phyloP scores from a whole-genome alignment of 768 basidiomycete genomes.

The Termitomyces sp. region DNA sequence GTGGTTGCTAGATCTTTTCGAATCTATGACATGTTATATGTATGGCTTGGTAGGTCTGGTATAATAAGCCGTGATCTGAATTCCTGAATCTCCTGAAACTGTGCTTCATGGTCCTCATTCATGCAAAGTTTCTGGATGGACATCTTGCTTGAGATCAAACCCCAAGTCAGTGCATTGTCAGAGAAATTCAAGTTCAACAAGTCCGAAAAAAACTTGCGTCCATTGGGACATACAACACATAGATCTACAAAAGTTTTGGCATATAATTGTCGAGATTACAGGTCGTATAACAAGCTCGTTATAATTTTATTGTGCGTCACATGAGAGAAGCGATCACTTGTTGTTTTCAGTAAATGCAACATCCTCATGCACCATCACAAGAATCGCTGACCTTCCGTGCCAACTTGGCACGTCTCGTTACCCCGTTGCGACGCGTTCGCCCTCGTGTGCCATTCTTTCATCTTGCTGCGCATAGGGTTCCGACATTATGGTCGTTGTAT shows the following conservation, averaged over 20 bases:
- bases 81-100: no score
- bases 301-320: background rate
- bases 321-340: background rate
- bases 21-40: background rate
- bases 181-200: no score
- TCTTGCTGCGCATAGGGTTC: slow-evolving; percentile 66
- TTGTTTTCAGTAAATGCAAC: slow-evolving; percentile 5
- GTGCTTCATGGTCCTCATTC: no score
- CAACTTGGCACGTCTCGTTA: slow-evolving; percentile 44
- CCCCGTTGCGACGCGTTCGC: slow-evolving; percentile 51
- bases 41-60: background rate
- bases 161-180: no score
- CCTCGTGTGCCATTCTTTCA: slow-evolving; percentile 62
- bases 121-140: no score
- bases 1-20: background rate
- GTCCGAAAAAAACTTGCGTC: no score
- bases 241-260: no score
- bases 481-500: slow-evolving; percentile 76
- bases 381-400: slow-evolving; percentile 45
- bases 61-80: background rate
- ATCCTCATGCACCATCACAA: slow-evolving; percentile 13
- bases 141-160: no score
- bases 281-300: background rate
- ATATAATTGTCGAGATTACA: no score
- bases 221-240: no score